These are phyloP conservation scores for Aspergillus sp. DNA, from an alignment of 2,329 filamentous ascomycete species.

Conservation along the genomic window DNA sequence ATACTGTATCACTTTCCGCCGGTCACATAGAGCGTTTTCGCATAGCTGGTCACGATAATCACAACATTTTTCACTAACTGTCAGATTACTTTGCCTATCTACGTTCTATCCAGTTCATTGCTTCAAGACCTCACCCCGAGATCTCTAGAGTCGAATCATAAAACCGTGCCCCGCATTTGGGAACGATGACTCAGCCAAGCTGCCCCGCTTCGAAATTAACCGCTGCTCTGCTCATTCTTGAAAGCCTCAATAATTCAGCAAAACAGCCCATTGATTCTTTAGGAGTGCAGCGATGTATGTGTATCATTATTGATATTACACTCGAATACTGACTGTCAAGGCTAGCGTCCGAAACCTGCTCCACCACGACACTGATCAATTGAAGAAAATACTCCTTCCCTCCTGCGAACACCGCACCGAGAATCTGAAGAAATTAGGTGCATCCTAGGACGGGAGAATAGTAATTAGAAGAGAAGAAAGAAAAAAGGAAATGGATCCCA, in stretches of 20 bases:
- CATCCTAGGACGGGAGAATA: not conserved
- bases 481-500: conserved; percentile 31
- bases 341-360: not conserved
- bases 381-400: not conserved
- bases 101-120: not conserved
- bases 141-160: not conserved
- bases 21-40: conserved; percentile 3
- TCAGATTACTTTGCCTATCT: not conserved
- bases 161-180: conserved; percentile 3
- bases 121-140: no score
- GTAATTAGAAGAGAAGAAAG: not conserved
- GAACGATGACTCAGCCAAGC: conserved; percentile 4
- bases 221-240: not conserved
- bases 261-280: not conserved
- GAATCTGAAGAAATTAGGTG: not conserved
- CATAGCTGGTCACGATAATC: not conserved
- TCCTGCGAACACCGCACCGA: not conserved
- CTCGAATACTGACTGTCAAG: not conserved
- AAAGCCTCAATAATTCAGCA: not conserved
- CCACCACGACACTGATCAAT: not conserved
- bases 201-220: conserved; percentile 8
- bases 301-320: not conserved
- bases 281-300: not conserved
- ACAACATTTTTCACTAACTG: not conserved
- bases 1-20: conserved; percentile 19